Conservation (phyloP, 176 grass and related monocot species). For the Lolium perenne region DNA sequence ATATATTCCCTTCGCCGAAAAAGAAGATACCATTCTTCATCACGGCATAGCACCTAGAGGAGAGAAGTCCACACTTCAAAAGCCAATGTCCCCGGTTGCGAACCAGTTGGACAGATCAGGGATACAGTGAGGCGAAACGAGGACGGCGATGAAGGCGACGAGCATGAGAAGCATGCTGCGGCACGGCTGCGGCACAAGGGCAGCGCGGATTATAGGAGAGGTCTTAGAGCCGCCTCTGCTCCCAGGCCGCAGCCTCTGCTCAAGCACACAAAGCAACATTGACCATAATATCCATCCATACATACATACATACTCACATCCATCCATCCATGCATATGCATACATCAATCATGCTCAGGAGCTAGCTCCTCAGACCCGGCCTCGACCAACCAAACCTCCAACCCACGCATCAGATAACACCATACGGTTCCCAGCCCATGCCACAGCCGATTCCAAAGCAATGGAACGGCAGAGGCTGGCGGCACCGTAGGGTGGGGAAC, state of each 20-base stretch:
- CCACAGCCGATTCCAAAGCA: not conserved
- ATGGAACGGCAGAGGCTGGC: slow-evolving; percentile 24
- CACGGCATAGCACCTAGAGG: not conserved
- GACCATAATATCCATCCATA: not conserved
- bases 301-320: not conserved
- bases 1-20: not conserved
- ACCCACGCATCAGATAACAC: slow-evolving; percentile 10
- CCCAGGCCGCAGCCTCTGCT: not conserved
- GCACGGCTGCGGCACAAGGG: too few relatives aligned
- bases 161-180: not conserved
- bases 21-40: not conserved
- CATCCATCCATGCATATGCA: too few relatives aligned
- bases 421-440: slow-evolving; percentile 3
- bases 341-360: not conserved
- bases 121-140: too few relatives aligned
- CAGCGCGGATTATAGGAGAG: too few relatives aligned
- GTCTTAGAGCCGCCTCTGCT: too few relatives aligned
- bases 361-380: slow-evolving; percentile 1
- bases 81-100: too few relatives aligned
- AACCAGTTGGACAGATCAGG: too few relatives aligned
- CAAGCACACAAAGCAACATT: not conserved
- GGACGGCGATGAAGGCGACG: too few relatives aligned
- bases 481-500: not conserved
- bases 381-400: slow-evolving; percentile 7
- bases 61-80: too few relatives aligned